Percentiles rank a stretch among this genome's conserved stretches.
Evolutionary conservation across 805 yeast species (phyloP).

Genomic region (Saccharomycopsis sp.): DNA sequence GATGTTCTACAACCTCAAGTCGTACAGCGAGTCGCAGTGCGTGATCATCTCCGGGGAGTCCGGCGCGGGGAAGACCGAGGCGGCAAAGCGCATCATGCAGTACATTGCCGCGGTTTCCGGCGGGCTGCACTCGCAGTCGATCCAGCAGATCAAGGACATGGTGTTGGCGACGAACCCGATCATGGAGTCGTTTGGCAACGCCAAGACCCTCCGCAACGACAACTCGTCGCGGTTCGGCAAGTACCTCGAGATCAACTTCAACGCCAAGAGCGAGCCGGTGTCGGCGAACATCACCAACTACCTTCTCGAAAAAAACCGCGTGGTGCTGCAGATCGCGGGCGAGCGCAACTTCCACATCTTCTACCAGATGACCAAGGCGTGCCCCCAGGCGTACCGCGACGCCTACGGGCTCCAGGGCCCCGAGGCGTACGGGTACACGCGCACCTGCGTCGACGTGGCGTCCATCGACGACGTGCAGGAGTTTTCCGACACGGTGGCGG

Average conservation of each 20-base stretch:
- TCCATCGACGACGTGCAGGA: conserved; percentile 81
- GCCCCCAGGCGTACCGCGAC: conserved; percentile 77
- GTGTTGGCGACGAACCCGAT: conserved; percentile 94
- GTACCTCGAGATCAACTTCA: conserved; percentile 86
- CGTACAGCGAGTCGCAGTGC: conserved; percentile 92
- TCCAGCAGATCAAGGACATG: conserved; percentile 90
- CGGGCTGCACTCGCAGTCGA: conserved; percentile 56
- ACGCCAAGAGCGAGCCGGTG: conserved; percentile 75
- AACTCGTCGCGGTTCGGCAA: conserved; percentile 91
- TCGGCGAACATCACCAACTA: conserved; percentile 96
- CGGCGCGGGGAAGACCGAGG: conserved; percentile 98
- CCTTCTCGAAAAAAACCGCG: conserved; percentile 89
- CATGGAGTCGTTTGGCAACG: conserved; percentile 88
- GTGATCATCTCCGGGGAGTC: conserved; percentile 97
- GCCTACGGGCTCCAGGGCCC: conserved; percentile 88
- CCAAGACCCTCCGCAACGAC: conserved; percentile 82
- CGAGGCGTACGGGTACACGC: conserved; percentile 85
- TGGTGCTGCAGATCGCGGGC: conserved; percentile 85
- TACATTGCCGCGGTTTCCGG: conserved; percentile 85
- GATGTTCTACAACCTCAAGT: conserved; percentile 91
- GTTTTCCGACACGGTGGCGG: conserved; percentile 70
- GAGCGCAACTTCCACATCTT: conserved; percentile 97
- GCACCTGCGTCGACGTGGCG: conserved; percentile 77
- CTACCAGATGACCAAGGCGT: conserved; percentile 90
- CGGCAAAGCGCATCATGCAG: conserved; percentile 97